Base-by-base conservation (phyloP, 345 rosid species). In the Eucalyptus viminalis region DNA sequence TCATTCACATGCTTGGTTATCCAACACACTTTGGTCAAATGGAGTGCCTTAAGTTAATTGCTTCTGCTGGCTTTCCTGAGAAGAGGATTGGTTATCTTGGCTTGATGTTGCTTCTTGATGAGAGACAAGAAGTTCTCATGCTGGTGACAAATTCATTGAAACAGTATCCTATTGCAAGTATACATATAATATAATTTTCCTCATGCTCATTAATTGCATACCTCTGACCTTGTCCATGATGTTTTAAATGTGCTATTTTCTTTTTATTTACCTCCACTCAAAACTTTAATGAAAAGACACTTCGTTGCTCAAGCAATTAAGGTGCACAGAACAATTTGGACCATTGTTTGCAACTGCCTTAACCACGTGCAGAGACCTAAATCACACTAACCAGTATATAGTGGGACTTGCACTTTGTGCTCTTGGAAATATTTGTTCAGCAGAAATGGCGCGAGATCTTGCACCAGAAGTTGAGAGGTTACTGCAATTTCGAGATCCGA, bases 391-490 rank as follows among this genome's bases (percentile, higher is more conserved):
- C 93, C 99, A 96, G 95, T 97, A 98, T 89, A 95, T 96, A 89
- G 99, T 98, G 91, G 99, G 99, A 90, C 98, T 98, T 83, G 99
- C 99, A 44, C 98, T 98, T 91, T 98, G 99, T 96, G 99, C 99
- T 93, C 93, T 98, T 92, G 99, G 99, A 89, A 98, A 98, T 88
- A 98, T 97, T 88, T 97, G 99, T 88, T 98, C 99, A 17, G 99
- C 99, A 44, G 99, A 98, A 92, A 98, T 98, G 99, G 99, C 99
- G n/a, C 98, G 99, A 91, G 99, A 97, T 95, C 98, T 98, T 91
- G 99, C 99, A 11, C 98, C 99, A 49, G 99, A 98, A 94, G 99
- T 98, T 65, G 99, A 98, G 92, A 94, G 97, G 94, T 92, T 98
- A 91, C 93, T 98, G 91, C 98, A 95, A 92, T 97, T 97, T 94